Evolutionary conservation across 2,329 filamentous ascomycete genomes (phyloP).

Genomic region (Cladosporium sp.): DNA sequence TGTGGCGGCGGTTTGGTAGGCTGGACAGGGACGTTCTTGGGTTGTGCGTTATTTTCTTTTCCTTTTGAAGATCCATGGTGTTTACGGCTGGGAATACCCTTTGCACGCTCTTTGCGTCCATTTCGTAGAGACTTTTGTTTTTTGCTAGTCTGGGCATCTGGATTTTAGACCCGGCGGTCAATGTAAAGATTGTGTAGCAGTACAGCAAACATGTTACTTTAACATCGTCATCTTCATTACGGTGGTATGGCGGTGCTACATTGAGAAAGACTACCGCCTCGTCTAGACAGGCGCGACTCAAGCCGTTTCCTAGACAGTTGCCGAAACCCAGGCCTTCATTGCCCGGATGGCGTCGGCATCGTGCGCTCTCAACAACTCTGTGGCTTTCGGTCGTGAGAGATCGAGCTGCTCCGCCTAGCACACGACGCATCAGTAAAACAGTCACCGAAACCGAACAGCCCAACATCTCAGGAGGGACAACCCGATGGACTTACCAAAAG

Average conservation of each 20-base stretch:
- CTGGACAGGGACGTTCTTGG: not conserved
- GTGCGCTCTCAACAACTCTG: constrained; percentile 69
- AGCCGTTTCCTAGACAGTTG: constrained; percentile 1
- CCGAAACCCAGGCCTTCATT: constrained; percentile 59
- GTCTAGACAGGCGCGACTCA: not conserved
- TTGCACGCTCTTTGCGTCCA: not conserved
- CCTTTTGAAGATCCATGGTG: not conserved
- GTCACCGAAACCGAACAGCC: not conserved
- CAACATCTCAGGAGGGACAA: not conserved
- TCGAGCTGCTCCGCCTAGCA: constrained; percentile 68
- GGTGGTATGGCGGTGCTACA: not conserved
- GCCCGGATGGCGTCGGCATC: constrained; percentile 70
- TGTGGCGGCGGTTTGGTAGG: not conserved
- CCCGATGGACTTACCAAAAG: constrained; percentile 59
- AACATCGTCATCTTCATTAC: not conserved
- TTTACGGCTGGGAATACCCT: not conserved
- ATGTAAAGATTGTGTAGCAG: not conserved
- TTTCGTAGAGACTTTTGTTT: not conserved
- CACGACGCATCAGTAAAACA: not conserved
- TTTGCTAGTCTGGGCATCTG: not conserved
- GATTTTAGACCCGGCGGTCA: not conserved
- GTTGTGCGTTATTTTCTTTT: not conserved
- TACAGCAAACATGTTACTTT: not conserved
- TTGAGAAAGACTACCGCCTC: not conserved
- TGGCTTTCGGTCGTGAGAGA: constrained; percentile 68